phyloP scores from a whole-genome alignment of 225 moss, liverwort and hornwort species.

The Pleurozium schreberi region DNA sequence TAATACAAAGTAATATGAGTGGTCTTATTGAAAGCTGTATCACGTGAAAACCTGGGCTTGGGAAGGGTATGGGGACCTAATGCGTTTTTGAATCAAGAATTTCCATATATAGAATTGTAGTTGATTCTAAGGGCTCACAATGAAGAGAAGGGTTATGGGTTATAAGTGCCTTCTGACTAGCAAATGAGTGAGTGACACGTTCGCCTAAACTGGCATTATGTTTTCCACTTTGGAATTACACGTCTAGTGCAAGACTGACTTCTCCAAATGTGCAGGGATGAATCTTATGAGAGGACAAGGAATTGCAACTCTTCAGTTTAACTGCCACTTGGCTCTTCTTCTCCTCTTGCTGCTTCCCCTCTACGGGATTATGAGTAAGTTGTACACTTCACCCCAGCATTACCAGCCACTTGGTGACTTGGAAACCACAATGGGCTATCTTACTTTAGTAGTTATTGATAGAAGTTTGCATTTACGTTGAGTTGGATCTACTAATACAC shows the following conservation, averaged over 20 bases:
- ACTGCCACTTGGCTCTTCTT: constrained; percentile 78
- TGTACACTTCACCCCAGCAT: constrained; percentile 39
- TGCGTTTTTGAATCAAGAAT: neutral
- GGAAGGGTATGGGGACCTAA: neutral
- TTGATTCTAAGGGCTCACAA: too few species aligned
- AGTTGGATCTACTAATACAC: too few species aligned
- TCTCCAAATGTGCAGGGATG: constrained; percentile 34
- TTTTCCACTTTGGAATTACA: neutral
- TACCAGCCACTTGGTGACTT: constrained; percentile 59
- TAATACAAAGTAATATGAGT: neutral
- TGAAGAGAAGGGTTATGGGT: neutral
- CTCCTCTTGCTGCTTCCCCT: constrained; percentile 53
- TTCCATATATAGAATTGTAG: neutral
- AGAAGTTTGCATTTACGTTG: too few species aligned
- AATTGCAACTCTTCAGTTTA: constrained; percentile 89
- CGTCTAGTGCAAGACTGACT: neutral
- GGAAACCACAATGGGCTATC: too few species aligned
- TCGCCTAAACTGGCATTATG: neutral
- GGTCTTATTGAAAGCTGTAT: neutral
- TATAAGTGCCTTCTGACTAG: neutral
- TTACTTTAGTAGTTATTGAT: too few species aligned
- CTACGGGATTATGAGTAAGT: constrained; percentile 38
- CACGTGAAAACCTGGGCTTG: too few species aligned
- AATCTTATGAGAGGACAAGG: constrained; percentile 68
- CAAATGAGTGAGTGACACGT: neutral